These are phyloP conservation scores for Platanus orientalis DNA, from an alignment of 164 flowering plant genomes.

Conservation along the genomic window DNA sequence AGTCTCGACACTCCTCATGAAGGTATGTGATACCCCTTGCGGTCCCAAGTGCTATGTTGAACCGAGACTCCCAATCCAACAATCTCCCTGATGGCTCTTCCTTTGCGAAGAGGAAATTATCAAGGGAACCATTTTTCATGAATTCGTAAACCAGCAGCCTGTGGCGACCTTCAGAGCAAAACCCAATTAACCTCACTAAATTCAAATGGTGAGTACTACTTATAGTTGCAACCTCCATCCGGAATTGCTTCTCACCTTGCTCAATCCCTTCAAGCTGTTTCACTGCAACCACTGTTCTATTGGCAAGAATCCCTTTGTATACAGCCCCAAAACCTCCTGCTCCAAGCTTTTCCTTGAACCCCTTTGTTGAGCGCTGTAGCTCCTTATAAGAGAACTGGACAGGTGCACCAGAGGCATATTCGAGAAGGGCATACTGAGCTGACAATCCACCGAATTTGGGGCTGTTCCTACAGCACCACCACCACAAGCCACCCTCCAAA, in stretches of 20 bases:
- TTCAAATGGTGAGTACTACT: conserved; percentile 81
- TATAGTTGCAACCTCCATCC: conserved; percentile 77
- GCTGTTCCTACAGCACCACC: conserved; percentile 46
- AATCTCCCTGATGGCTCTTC: conserved; percentile 31
- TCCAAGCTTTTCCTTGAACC: conserved; percentile 74
- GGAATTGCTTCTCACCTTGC: conserved; percentile 68
- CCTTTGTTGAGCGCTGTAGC: conserved; percentile 46
- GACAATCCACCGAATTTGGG: conserved; percentile 35
- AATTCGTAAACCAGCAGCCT: conserved; percentile 63
- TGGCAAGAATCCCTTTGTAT: conserved; percentile 49
- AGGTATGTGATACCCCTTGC: conserved; percentile 81
- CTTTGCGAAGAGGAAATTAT: conserved; percentile 37
- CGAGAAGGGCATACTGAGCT: conserved; percentile 59
- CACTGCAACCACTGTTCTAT: conserved; percentile 53
- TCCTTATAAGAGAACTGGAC: conserved; percentile 63
- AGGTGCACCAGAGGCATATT: conserved; percentile 76
- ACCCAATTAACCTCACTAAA: conserved; percentile 61
- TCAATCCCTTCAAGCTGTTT: conserved; percentile 71
- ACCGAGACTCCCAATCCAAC: conserved; percentile 62
- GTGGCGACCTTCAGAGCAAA: conserved; percentile 67
- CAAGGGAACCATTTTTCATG: conserved; percentile 73
- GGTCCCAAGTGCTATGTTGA: conserved; percentile 67
- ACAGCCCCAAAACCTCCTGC: conserved; percentile 73
- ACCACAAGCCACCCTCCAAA: conserved; percentile 50
- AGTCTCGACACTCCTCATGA: conserved; percentile 86